Percentiles rank a stretch among this genome's conserved stretches.
Conservation (phyloP, 2,329 filamentous ascomycete species). For the Colletotrichum echinochloae region DNA sequence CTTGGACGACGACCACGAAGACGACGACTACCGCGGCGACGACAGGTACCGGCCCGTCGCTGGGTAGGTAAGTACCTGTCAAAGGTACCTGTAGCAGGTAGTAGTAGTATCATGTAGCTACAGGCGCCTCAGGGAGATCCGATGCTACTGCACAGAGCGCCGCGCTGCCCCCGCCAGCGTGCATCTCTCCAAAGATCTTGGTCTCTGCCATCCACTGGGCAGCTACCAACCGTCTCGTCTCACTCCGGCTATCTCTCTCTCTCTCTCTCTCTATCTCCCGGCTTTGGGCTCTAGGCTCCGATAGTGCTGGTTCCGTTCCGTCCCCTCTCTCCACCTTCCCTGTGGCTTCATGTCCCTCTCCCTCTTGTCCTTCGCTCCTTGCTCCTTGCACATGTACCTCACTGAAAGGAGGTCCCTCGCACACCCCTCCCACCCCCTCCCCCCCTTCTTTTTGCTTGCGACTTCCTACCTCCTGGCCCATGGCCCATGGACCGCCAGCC, state of each 20-base stretch:
- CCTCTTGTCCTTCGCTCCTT: neutral
- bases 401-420: conserved; percentile 7
- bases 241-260: conserved; percentile 7
- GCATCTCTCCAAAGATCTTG: conserved; percentile 27
- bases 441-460: conserved; percentile 9
- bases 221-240: neutral
- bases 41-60: neutral
- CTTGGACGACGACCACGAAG: neutral
- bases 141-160: conserved; percentile 25
- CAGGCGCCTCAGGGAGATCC: conserved; percentile 31
- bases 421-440: conserved; percentile 6
- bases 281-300: neutral
- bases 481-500: conserved; percentile 17
- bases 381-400: neutral
- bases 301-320: neutral
- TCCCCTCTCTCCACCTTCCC: conserved; percentile 1
- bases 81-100: conserved; percentile 4
- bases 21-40: neutral
- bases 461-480: conserved; percentile 19
- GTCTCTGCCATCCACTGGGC: conserved; percentile 21
- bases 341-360: neutral
- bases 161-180: conserved; percentile 30
- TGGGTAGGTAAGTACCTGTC: neutral
- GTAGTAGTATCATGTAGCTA: neutral
- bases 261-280: neutral